Percentiles rank a stretch among this genome's conserved stretches.
Evolutionary conservation across 768 basidiomycete species (phyloP).

Genomic region (Exidia glandulosa): DNA sequence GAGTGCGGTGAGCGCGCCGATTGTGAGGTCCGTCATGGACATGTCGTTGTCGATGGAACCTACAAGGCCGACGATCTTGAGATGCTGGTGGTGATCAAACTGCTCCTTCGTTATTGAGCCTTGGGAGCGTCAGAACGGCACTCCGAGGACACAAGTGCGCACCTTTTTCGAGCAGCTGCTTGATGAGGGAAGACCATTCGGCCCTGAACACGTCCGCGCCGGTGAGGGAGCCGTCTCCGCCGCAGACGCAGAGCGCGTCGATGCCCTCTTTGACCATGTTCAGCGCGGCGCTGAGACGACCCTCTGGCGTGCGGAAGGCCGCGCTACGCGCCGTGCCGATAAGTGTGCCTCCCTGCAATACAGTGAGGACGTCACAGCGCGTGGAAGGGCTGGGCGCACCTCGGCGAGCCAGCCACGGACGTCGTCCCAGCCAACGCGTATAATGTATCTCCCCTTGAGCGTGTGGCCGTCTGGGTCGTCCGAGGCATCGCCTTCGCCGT

Average conservation of each 20-base stretch:
- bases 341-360: slow-evolving; percentile 73
- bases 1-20: slow-evolving; percentile 90
- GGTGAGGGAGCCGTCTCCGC: slow-evolving; percentile 93
- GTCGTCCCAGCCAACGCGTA: slow-evolving; percentile 96
- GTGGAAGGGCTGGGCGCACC: slow-evolving; percentile 29
- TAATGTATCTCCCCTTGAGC: slow-evolving; percentile 85
- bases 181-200: slow-evolving; percentile 87
- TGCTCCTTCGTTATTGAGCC: slow-evolving; percentile 70
- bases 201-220: slow-evolving; percentile 89
- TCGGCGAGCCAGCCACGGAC: slow-evolving; percentile 90
- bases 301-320: slow-evolving; percentile 77
- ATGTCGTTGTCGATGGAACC: slow-evolving; percentile 99
- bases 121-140: slow-evolving; percentile 15
- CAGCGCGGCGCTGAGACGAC: slow-evolving; percentile 75
- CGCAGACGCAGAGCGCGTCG: slow-evolving; percentile 92
- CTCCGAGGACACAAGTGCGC: slow-evolving; percentile 6
- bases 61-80: slow-evolving; percentile 95
- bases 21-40: slow-evolving; percentile 94
- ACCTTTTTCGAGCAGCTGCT: slow-evolving; percentile 55
- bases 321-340: slow-evolving; percentile 88
- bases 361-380: no score
- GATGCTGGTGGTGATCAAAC: slow-evolving; percentile 58
- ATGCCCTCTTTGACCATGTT: slow-evolving; percentile 96
- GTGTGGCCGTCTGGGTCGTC: slow-evolving; percentile 48
- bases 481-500: slow-evolving; percentile 56